Evolutionary conservation across 345 rosid species (phyloP).

Genomic region (Eucalyptus tenuipes): DNA sequence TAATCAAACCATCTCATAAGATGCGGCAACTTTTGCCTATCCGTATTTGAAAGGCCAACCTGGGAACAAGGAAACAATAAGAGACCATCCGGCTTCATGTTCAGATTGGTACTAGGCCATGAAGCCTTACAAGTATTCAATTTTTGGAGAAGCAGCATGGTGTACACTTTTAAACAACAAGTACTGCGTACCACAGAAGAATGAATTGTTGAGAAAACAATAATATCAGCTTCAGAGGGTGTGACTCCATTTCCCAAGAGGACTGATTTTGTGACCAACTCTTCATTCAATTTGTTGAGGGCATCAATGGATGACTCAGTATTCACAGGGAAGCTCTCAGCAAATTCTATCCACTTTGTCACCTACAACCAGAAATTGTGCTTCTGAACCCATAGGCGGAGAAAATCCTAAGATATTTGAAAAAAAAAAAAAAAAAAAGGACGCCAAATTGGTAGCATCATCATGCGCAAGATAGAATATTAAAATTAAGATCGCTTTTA

Average conservation of each 20-base stretch:
- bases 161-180: background rate
- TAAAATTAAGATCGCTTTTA: background rate
- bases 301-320: slow-evolving; percentile 26
- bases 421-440: background rate
- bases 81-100: background rate
- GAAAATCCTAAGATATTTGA: background rate
- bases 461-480: background rate
- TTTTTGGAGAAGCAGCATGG: background rate
- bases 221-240: slow-evolving; percentile 68
- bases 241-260: slow-evolving; percentile 60
- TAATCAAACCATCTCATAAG: slow-evolving; percentile 81
- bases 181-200: slow-evolving; percentile 47
- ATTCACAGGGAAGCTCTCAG: slow-evolving; percentile 39
- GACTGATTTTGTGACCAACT: slow-evolving; percentile 53
- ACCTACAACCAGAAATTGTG: slow-evolving; percentile 25
- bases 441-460: background rate
- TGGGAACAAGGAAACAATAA: slow-evolving; percentile 13
- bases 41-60: slow-evolving; percentile 42
- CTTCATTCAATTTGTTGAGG: slow-evolving; percentile 43
- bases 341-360: slow-evolving; percentile 59
- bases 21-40: slow-evolving; percentile 46
- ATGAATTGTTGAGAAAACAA: slow-evolving; percentile 58
- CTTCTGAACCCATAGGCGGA: background rate
- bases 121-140: background rate
- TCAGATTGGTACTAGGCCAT: background rate